phyloP scores from a whole-genome alignment of 495 filamentous ascomycete species.

The Hypoxylon trugodes region DNA sequence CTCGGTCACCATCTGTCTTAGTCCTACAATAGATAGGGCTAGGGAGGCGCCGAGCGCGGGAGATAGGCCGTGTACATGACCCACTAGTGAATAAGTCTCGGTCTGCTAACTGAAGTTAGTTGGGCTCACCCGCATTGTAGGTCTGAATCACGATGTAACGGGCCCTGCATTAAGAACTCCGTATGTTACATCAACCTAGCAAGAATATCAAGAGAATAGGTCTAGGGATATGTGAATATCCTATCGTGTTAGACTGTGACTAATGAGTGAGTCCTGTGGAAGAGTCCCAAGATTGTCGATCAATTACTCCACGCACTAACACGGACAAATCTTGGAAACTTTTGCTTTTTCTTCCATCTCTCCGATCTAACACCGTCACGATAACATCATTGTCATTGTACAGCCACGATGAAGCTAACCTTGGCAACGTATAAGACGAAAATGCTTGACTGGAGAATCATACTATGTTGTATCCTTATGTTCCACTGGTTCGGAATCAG shows the following conservation, averaged over 20 bases:
- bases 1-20: constrained; percentile 14
- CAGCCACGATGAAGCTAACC: constrained; percentile 5
- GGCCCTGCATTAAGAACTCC: constrained; percentile 9
- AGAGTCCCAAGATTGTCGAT: constrained; percentile 1
- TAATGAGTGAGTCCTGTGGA: not conserved
- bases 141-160: constrained; percentile 36
- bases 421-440: not conserved
- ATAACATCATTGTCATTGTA: constrained; percentile 7
- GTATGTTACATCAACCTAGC: constrained; percentile 20
- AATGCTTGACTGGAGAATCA: constrained; percentile 6
- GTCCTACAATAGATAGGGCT: not conserved
- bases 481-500: constrained; percentile 33
- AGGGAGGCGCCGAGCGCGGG: constrained; percentile 26
- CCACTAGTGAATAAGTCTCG: constrained; percentile 28
- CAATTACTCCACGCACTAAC: constrained; percentile 7
- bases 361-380: not conserved
- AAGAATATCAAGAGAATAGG: not conserved
- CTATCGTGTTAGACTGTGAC: not conserved
- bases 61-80: constrained; percentile 17
- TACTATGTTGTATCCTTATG: constrained; percentile 15
- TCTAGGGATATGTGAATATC: too few species aligned
- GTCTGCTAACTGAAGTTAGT: constrained; percentile 33
- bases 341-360: constrained; percentile 3
- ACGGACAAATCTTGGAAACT: not conserved
- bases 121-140: constrained; percentile 32